A percentile compares a stretch with the other conserved stretches of the same genome.
Conservation (phyloP, 257 asterid genomes). For the Lithospermum erythrorhizon region DNA sequence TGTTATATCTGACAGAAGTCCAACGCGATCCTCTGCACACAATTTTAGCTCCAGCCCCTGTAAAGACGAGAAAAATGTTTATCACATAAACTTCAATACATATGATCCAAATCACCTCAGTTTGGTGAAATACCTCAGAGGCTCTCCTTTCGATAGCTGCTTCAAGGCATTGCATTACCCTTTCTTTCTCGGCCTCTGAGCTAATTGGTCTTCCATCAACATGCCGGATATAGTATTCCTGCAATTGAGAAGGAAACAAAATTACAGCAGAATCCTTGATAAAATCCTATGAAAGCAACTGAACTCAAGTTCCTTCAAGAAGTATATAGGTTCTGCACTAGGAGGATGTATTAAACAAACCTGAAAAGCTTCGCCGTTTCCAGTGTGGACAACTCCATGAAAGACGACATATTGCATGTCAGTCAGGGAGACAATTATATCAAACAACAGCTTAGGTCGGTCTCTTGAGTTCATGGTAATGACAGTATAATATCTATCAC, state of each 20-base stretch:
- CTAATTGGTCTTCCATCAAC: slow-evolving; percentile 69
- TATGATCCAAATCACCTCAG: background rate
- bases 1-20: slow-evolving; percentile 65
- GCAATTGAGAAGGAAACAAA: slow-evolving; percentile 2
- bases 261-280: background rate
- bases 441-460: slow-evolving; percentile 76
- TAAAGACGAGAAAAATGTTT: slow-evolving; percentile 8
- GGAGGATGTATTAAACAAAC: slow-evolving; percentile 14
- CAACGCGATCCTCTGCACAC: slow-evolving; percentile 52
- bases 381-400: slow-evolving; percentile 73
- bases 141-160: slow-evolving; percentile 81
- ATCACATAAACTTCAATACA: slow-evolving; percentile 3
- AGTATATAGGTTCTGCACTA: background rate
- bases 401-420: slow-evolving; percentile 81
- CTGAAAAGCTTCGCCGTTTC: slow-evolving; percentile 66
- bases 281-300: background rate
- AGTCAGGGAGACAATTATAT: slow-evolving; percentile 64
- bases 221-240: slow-evolving; percentile 78
- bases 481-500: slow-evolving; percentile 59
- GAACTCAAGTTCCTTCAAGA: background rate
- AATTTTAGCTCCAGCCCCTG: slow-evolving; percentile 69
- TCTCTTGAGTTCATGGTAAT: slow-evolving; percentile 63
- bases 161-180: slow-evolving; percentile 67
- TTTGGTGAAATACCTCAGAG: slow-evolving; percentile 35
- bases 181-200: slow-evolving; percentile 76